Base-by-base conservation (phyloP, 345 rosid genomes). In the Diplotaxis tenuifolia region DNA sequence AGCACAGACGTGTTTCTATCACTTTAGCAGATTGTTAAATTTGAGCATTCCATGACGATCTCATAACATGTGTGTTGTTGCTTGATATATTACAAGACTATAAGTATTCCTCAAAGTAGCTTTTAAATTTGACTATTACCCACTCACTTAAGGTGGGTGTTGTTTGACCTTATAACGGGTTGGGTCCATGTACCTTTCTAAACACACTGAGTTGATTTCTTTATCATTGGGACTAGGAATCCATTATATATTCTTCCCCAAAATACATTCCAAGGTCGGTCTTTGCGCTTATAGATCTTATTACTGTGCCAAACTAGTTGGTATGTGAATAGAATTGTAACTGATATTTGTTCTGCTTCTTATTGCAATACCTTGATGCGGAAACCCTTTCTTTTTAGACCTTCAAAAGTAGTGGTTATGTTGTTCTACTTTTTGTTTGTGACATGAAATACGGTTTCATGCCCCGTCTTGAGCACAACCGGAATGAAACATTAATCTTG, bases 121-220 rank as follows among this genome's bases (percentile, higher is more conserved):
- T 68, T 75, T 68, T 62, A 69, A 40, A 65, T 69, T 55, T 75
- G 79, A 69, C 75, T 69, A 40, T 54, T 42, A 21, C 58, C 70
- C 70, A 69, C 65, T 10, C 56, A 63, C 66, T 56, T 57, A 45
- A n/a, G 45, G 70, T 68, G 79, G 50, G 28, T 25, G 52, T 53
- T 29, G 12, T 62, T 61, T 75, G 42, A 54, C 66, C 75, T 40
- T 77, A 20, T 50, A 7, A 29, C 54, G 73, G n/a, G 40, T 65
- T 65, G 72, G 72, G 73, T 71, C 76, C 76, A 65, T 71, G 23
- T 59, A 55, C 20, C 36, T 63, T 76, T 56, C 60, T 47, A 42
- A 47, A 23, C 50, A 62, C 70, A 55, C 60, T 0, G 55, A 70
- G 55, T 65, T 49, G 12, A 6, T 49, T 76, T 56, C 22, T 55